Evolutionary conservation across 495 filamentous ascomycete genomes (phyloP).

Genomic region (Barbatosphaeria neglecta): DNA sequence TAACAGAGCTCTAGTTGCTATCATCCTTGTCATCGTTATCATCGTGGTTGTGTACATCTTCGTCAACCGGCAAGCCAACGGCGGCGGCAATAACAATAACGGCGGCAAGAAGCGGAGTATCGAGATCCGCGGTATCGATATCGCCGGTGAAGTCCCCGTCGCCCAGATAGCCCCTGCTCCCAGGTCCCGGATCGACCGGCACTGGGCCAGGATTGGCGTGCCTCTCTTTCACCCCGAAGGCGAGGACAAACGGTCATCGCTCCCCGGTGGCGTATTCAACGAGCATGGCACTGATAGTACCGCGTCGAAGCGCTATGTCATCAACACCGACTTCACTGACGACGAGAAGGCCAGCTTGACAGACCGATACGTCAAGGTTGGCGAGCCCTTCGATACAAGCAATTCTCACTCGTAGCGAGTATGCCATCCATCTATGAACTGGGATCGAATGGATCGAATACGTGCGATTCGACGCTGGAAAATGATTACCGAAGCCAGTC

Average conservation of each 20-base stretch:
- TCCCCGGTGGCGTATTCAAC: background rate
- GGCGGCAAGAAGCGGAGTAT: conserved; percentile 14
- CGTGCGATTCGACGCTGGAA: background rate
- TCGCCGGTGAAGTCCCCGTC: conserved; percentile 10
- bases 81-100: conserved; percentile 13
- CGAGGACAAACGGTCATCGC: background rate
- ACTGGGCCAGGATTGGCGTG: background rate
- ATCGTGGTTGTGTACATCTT: conserved; percentile 35
- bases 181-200: background rate
- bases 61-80: conserved; percentile 14
- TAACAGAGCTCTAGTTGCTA: conserved; percentile 26
- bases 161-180: conserved; percentile 5
- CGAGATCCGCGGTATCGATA: conserved; percentile 10
- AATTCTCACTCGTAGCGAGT: background rate
- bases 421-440: too few species aligned
- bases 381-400: background rate
- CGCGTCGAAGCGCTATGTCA: background rate
- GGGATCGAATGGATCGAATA: too few species aligned
- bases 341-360: background rate
- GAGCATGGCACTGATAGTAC: background rate
- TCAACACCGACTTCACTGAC: background rate
- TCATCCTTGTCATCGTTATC: conserved; percentile 39
- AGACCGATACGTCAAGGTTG: background rate
- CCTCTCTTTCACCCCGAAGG: background rate
- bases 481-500: too few species aligned